phyloP scores from a whole-genome alignment of 345 rosid genomes.

The Linum usitatissimum region DNA sequence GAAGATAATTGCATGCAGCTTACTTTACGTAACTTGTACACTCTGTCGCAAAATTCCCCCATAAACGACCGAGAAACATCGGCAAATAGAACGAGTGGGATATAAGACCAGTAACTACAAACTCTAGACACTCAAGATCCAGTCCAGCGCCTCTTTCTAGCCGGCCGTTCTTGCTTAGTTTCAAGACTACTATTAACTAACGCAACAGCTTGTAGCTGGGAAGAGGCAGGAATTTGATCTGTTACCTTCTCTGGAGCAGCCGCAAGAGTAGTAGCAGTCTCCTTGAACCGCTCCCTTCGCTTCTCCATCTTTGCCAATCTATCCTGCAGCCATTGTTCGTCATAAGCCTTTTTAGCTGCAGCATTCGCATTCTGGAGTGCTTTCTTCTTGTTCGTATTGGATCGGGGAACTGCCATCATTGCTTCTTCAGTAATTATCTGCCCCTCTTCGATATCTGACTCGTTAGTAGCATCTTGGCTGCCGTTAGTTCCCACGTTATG shows the following conservation, averaged over 20 bases:
- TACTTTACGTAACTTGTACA: no score
- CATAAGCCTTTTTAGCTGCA: constrained; percentile 15
- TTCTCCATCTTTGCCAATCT: constrained; percentile 57
- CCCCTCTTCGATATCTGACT: constrained; percentile 45
- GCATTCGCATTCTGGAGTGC: constrained; percentile 3
- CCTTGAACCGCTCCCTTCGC: constrained; percentile 54
- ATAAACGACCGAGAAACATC: no score
- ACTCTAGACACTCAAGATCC: constrained; percentile 17
- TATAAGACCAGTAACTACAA: no score
- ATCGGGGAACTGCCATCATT: constrained; percentile 1
- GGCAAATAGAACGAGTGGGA: no score
- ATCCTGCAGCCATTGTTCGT: constrained; percentile 28
- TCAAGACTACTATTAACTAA: constrained; percentile 18
- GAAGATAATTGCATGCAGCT: no score
- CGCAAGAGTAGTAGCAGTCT: constrained; percentile 11
- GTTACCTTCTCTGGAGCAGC: constrained; percentile 14
- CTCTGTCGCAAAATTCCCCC: no score
- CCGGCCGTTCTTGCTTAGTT: constrained; percentile 31
- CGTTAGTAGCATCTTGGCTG: constrained; percentile 9
- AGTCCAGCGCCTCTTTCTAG: constrained; percentile 52
- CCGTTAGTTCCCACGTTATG: constrained; percentile 2
- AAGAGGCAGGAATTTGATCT: constrained; percentile 4
- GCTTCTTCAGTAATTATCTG: constrained; percentile 36
- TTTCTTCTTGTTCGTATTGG: constrained; percentile 13
- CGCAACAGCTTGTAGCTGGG: constrained; percentile 15